Percentiles rank a stretch among this genome's conserved stretches.
Evolutionary conservation across 495 filamentous ascomycete species (phyloP).

Genomic region (Cercophora scortea): DNA sequence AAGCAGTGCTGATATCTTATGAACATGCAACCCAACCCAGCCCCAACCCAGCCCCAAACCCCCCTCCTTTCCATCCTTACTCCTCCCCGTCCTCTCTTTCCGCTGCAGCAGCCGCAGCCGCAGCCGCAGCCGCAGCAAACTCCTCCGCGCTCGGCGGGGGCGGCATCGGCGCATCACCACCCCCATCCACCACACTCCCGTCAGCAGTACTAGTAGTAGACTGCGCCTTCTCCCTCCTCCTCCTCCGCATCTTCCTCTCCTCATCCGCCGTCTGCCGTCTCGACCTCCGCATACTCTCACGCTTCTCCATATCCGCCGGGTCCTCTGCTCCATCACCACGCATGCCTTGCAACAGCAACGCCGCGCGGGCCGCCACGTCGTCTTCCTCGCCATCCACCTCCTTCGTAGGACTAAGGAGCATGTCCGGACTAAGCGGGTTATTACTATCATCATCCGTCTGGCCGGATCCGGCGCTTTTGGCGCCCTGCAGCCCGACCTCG

Average conservation of each 20-base stretch:
- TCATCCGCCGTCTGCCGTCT: slow-evolving; percentile 64
- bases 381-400: slow-evolving; percentile 55
- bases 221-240: slow-evolving; percentile 49
- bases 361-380: slow-evolving; percentile 74
- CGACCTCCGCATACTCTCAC: slow-evolving; percentile 46
- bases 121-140: slow-evolving; percentile 5
- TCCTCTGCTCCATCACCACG: slow-evolving; percentile 50
- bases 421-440: slow-evolving; percentile 26
- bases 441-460: slow-evolving; percentile 23
- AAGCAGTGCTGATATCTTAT: no score
- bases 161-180: slow-evolving; percentile 1
- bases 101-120: not conserved
- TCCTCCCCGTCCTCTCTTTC: not conserved
- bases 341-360: slow-evolving; percentile 73
- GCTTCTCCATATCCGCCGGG: slow-evolving; percentile 46
- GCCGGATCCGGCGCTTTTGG: slow-evolving; percentile 15
- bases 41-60: no score
- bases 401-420: slow-evolving; percentile 17
- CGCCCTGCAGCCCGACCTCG: slow-evolving; percentile 23
- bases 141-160: slow-evolving; percentile 10
- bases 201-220: slow-evolving; percentile 18
- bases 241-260: slow-evolving; percentile 52
- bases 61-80: not conserved
- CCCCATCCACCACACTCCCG: not conserved
- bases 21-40: no score